Percentiles rank a stretch among this genome's conserved stretches.
Evolutionary conservation across 208 protist species (phyloP).

Genomic region (Phytomonas sp.): DNA sequence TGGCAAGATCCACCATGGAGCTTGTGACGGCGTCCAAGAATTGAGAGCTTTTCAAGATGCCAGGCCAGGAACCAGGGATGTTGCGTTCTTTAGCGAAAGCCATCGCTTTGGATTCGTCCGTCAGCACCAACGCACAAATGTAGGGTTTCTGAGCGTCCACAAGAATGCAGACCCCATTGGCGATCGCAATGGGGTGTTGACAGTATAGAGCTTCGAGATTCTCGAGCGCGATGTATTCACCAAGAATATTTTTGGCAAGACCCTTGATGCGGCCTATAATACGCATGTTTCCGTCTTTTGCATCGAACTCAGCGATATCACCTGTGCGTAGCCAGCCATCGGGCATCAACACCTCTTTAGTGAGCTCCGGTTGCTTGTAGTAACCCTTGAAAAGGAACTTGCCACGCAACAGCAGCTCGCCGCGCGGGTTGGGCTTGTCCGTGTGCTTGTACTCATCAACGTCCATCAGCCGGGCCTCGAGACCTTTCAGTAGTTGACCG

Average conservation of each 20-base stretch:
- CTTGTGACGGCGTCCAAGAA: slow-evolving; percentile 31
- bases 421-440: slow-evolving; percentile 64
- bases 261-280: slow-evolving; percentile 87
- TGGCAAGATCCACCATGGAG: slow-evolving; percentile 28
- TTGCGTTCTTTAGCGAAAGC: slow-evolving; percentile 30
- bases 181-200: slow-evolving; percentile 30
- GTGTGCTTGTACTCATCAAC: slow-evolving; percentile 83
- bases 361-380: slow-evolving; percentile 74
- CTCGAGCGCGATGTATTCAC: slow-evolving; percentile 89
- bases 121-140: slow-evolving; percentile 58
- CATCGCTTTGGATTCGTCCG: slow-evolving; percentile 47
- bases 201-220: slow-evolving; percentile 64
- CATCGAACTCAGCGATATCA: slow-evolving; percentile 72
- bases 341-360: slow-evolving; percentile 47
- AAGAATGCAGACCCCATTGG: slow-evolving; percentile 63
- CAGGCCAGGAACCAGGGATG: slow-evolving; percentile 25
- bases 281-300: slow-evolving; percentile 24
- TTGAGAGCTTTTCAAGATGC: slow-evolving; percentile 17
- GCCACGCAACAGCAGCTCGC: slow-evolving; percentile 81
- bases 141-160: slow-evolving; percentile 47
- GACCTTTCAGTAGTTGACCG: slow-evolving; percentile 52
- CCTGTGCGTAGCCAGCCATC: slow-evolving; percentile 87
- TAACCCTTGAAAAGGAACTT: slow-evolving; percentile 81
- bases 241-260: slow-evolving; percentile 77
- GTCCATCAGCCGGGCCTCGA: slow-evolving; percentile 89